Evolutionary conservation across 2,329 filamentous ascomycete species (phyloP), one percentile per base, ranked within the genome.

Genomic region (Ophiostoma triangulosporum): DNA sequence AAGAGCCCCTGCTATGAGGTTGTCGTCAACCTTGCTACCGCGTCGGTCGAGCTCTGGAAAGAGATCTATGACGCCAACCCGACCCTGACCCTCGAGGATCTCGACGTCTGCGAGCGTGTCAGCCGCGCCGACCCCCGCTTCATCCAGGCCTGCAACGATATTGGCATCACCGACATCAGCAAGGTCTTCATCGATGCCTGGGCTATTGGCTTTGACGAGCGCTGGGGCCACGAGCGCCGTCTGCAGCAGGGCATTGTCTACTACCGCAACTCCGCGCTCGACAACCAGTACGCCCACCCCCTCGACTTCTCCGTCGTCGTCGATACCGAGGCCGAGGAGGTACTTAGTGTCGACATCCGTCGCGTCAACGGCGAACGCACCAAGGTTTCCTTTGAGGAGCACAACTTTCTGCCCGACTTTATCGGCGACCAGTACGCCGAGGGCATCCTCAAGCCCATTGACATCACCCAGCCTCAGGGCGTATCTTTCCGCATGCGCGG

Each of bases 161-260:
- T 96, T 55, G 80, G 87, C 12, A 76, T 76, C 54, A 76, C 85
- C 60, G 86, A 95, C 58, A 95, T 96, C 90, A 72, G 90, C 73
- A 95, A 95, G 69, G 87, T 96, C 48, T 95, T 93, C 71, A 95
- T 89, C 66, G 90, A 96, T 65, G 88, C 88, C 11, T 96, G 90
- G 90, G 95, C 90, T 1, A 95, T 96, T 67, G 90, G 90, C 50
- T 94, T 88, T 64, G 90, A 96, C 62, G 88, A 94, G 69, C 83
- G 90, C 48, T 93, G 90, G 63, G 89, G 89, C 57, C 91, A 72
- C 64, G 74, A 74, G 38, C 75, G 88, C 48, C 82, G 90, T 52
- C 78, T 95, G 5, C 90, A 96, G 69, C 90, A 96, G 69, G 90
- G 88, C 2, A 73, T 96, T 52, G 94, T 95, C 86, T 96, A 96